Percentiles rank a stretch among this genome's conserved stretches.
Conservation (phyloP, 23 red algal species). For the Gracilaria vermiculophylla region DNA sequence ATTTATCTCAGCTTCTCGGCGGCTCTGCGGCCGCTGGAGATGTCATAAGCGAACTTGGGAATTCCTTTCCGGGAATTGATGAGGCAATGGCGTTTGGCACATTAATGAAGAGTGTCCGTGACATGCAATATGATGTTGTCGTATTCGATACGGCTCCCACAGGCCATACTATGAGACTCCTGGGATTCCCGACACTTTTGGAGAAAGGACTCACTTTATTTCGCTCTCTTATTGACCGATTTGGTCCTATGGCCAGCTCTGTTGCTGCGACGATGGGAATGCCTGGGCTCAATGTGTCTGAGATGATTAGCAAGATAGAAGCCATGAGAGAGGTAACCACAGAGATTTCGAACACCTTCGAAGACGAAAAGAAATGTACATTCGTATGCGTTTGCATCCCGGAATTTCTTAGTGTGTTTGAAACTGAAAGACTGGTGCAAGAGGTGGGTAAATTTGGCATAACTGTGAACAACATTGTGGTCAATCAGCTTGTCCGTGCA, state of each 20-base stretch:
- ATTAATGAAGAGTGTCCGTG: slow-evolving; percentile 84
- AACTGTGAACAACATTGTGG: slow-evolving; percentile 76
- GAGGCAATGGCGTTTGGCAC: slow-evolving; percentile 95
- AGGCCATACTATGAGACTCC: slow-evolving; percentile 91
- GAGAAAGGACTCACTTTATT: slow-evolving; percentile 81
- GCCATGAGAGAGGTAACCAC: slow-evolving; percentile 58
- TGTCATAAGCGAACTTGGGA: slow-evolving; percentile 43
- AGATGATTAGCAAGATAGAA: slow-evolving; percentile 52
- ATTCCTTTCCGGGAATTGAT: slow-evolving; percentile 93
- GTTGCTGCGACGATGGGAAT: slow-evolving; percentile 66
- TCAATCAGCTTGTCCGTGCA: slow-evolving; percentile 90
- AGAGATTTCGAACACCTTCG: slow-evolving; percentile 75
- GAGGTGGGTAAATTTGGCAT: slow-evolving; percentile 89
- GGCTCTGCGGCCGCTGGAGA: slow-evolving; percentile 27
- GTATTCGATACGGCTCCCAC: slow-evolving; percentile 98
- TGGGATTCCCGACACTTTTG: slow-evolving; percentile 84
- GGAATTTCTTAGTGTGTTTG: slow-evolving; percentile 96
- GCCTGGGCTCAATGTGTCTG: slow-evolving; percentile 34
- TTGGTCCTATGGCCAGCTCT: slow-evolving; percentile 83
- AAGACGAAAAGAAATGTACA: slow-evolving; percentile 69
- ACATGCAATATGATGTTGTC: slow-evolving; percentile 87
- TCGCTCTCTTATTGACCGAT: slow-evolving; percentile 61
- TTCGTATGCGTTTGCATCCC: slow-evolving; percentile 98
- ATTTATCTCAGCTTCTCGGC: slow-evolving; percentile 29
- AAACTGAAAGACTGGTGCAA: slow-evolving; percentile 95